Conservation (phyloP, 805 yeast genomes). For the Candida adriatica region DNA sequence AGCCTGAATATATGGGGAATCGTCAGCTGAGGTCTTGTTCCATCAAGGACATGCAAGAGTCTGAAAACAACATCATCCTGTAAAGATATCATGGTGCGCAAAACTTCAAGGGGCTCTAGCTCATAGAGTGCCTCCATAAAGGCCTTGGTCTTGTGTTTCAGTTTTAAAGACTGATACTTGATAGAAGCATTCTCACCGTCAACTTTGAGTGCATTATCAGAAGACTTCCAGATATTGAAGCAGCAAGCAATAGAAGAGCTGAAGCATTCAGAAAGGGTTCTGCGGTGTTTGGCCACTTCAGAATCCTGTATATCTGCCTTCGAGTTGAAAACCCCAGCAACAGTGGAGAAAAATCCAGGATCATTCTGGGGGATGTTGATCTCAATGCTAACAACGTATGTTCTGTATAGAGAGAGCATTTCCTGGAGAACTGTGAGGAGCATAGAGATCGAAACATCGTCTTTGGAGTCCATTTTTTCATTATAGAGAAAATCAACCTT, state of each 20-base stretch:
- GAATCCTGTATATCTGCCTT: slow-evolving; percentile 35
- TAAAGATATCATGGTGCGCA: slow-evolving; percentile 52
- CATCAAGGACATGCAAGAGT: slow-evolving; percentile 73
- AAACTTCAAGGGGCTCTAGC: slow-evolving; percentile 64
- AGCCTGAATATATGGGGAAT: slow-evolving; percentile 61
- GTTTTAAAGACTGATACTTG: slow-evolving; percentile 44
- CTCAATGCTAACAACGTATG: slow-evolving; percentile 48
- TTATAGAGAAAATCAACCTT: slow-evolving; percentile 17
- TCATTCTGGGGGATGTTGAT: slow-evolving; percentile 34
- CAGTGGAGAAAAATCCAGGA: slow-evolving; percentile 46
- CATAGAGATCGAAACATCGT: slow-evolving; percentile 39
- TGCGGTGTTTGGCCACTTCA: slow-evolving; percentile 13
- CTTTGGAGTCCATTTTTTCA: slow-evolving; percentile 18
- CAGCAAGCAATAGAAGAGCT: slow-evolving; percentile 50
- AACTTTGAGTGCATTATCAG: slow-evolving; percentile 35
- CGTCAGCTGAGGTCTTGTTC: slow-evolving; percentile 70
- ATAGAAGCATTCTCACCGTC: slow-evolving; percentile 27
- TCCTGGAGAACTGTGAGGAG: slow-evolving; percentile 59
- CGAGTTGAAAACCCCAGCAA: slow-evolving; percentile 72
- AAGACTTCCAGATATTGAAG: slow-evolving; percentile 65
- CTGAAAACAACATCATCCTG: slow-evolving; percentile 38
- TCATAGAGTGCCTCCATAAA: slow-evolving; percentile 57
- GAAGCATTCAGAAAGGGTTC: slow-evolving; percentile 37
- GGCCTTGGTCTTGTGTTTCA: slow-evolving; percentile 64
- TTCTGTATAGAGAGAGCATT: slow-evolving; percentile 36